Evolutionary conservation across 192 early-diverging fungal genomes (phyloP).

Genomic region (Chytriomyces confervae): DNA sequence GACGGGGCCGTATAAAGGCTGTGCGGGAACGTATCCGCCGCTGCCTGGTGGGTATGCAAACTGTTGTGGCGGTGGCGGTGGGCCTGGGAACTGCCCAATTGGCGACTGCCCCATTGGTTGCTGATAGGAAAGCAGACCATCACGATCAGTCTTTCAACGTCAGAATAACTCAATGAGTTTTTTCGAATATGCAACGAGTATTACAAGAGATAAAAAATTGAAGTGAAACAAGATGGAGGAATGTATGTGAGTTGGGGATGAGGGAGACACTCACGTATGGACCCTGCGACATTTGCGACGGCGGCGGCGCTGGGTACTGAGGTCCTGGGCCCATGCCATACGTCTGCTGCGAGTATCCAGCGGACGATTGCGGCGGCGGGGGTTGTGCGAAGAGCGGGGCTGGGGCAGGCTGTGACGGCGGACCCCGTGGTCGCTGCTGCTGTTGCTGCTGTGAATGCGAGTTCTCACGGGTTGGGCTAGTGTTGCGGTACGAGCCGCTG

Average conservation of each 20-base stretch:
- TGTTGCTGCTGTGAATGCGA: no score
- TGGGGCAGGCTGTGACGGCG: not conserved
- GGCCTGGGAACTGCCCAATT: not conserved
- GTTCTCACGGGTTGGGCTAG: no score
- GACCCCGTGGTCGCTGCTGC: no score
- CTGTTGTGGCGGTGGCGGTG: not conserved
- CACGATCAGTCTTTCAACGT: slow-evolving; percentile 15
- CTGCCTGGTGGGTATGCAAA: slow-evolving; percentile 18
- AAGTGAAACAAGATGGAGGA: not conserved
- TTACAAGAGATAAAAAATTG: not conserved
- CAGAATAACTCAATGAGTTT: not conserved
- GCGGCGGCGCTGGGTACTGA: not conserved
- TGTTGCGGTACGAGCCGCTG: no score
- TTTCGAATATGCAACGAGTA: not conserved
- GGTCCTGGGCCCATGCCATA: not conserved
- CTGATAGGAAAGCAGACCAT: not conserved
- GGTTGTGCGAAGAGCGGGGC: not conserved
- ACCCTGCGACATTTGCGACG: not conserved
- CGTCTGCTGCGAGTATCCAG: not conserved
- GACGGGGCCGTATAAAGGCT: slow-evolving; percentile 24
- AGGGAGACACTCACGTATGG: slow-evolving; percentile 15
- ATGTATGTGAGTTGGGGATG: not conserved
- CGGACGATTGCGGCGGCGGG: no score
- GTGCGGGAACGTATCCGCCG: not conserved
- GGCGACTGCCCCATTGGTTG: slow-evolving; percentile 13